A percentile compares a stretch with the other conserved stretches of the same genome.
phyloP scores from a whole-genome alignment of 2,329 filamentous ascomycete species.

The Aphanoascus verrucosus region DNA sequence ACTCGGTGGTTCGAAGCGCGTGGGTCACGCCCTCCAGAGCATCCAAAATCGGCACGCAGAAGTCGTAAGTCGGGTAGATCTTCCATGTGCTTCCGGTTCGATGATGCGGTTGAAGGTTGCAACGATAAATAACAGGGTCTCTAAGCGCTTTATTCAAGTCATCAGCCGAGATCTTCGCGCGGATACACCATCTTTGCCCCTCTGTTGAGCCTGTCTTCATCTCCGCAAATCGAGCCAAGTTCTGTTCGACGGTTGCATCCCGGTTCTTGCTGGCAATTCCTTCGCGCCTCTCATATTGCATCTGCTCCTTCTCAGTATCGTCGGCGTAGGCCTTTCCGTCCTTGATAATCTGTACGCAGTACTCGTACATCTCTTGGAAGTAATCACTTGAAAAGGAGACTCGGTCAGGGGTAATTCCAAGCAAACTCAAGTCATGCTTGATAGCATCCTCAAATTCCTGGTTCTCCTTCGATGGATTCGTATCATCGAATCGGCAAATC shows the following conservation, averaged over 20 bases:
- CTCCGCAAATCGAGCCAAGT: slow-evolving; percentile 73
- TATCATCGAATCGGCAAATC: slow-evolving; percentile 89
- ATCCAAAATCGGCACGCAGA: slow-evolving; percentile 54
- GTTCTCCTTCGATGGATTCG: slow-evolving; percentile 95
- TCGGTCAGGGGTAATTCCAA: slow-evolving; percentile 82
- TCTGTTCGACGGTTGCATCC: slow-evolving; percentile 70
- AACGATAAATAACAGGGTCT: slow-evolving; percentile 95
- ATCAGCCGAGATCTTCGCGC: slow-evolving; percentile 84
- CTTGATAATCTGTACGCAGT: slow-evolving; percentile 72
- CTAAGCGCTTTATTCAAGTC: slow-evolving; percentile 92
- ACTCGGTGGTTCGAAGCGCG: slow-evolving; percentile 54
- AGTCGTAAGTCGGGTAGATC: slow-evolving; percentile 58
- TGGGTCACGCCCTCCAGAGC: slow-evolving; percentile 54
- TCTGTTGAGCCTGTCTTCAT: slow-evolving; percentile 81
- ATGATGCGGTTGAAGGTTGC: slow-evolving; percentile 58
- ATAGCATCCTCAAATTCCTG: slow-evolving; percentile 93
- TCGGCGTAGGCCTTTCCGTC: slow-evolving; percentile 86
- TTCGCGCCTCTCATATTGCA: slow-evolving; percentile 74
- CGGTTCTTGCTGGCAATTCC: slow-evolving; percentile 73
- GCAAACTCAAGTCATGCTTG: slow-evolving; percentile 76
- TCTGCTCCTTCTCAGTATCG: slow-evolving; percentile 80
- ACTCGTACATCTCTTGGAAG: slow-evolving; percentile 84
- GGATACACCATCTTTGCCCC: slow-evolving; percentile 78
- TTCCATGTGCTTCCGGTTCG: slow-evolving; percentile 55
- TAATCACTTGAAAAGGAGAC: slow-evolving; percentile 90